Conservation (phyloP, 2,329 filamentous ascomycete species). For the Thelonectria discophora region DNA sequence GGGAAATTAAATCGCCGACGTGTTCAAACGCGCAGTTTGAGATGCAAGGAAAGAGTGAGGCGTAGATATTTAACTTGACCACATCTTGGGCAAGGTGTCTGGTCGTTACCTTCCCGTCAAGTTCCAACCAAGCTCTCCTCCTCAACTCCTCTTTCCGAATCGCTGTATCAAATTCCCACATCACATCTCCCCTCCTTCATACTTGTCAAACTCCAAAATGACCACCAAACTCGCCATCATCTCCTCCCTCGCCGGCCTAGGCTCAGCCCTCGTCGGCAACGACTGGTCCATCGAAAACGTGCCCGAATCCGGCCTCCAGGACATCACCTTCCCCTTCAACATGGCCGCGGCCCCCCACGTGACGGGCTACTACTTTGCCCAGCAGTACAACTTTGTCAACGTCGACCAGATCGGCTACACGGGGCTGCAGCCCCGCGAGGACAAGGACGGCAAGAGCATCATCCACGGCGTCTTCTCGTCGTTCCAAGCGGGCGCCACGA, state of each 20-base stretch:
- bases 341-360: constrained; percentile 30
- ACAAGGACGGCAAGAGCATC: constrained; percentile 21
- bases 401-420: constrained; percentile 27
- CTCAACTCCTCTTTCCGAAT: no score
- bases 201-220: not conserved
- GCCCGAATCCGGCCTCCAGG: constrained; percentile 24
- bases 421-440: constrained; percentile 33
- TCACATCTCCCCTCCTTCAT: no score
- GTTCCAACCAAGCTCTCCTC: no score
- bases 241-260: not conserved
- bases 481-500: constrained; percentile 30
- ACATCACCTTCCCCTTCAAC: constrained; percentile 37
- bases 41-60: no score
- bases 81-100: no score
- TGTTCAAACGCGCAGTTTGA: no score
- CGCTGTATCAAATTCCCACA: no score
- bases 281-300: not conserved
- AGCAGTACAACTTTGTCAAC: constrained; percentile 32
- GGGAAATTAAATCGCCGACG: no score
- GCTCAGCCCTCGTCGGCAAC: constrained; percentile 14
- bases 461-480: constrained; percentile 37
- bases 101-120: no score
- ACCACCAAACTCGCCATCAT: not conserved
- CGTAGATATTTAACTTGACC: no score
- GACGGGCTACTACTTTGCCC: constrained; percentile 37